These are phyloP conservation scores for Citeromyces hawaiiensis DNA, from an alignment of 1,139 yeast genomes.

Conservation along the genomic window DNA sequence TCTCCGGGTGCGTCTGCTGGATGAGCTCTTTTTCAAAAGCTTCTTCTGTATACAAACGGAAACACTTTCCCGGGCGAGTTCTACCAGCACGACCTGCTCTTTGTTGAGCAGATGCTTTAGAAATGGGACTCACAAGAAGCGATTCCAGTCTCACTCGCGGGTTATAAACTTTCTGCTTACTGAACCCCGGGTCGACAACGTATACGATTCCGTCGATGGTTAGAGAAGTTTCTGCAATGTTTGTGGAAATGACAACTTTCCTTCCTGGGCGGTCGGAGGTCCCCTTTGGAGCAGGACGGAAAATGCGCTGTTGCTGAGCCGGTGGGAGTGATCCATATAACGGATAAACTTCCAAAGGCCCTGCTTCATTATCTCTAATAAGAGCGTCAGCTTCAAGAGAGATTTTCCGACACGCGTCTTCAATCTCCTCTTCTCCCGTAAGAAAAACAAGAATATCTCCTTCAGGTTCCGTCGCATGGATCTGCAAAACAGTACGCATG, in stretches of 20 bases:
- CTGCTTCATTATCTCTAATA: conserved; percentile 77
- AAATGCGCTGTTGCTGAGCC: conserved; percentile 83
- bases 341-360: conserved; percentile 84
- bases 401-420: conserved; percentile 87
- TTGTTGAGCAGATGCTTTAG: conserved; percentile 96
- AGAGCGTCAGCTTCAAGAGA: conserved; percentile 81
- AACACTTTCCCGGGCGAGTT: conserved; percentile 97
- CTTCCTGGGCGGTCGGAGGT: conserved; percentile 75
- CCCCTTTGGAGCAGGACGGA: conserved; percentile 75
- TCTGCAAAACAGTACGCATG: conserved; percentile 85
- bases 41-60: conserved; percentile 90
- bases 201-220: conserved; percentile 96
- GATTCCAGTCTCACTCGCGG: conserved; percentile 96
- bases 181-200: conserved; percentile 95
- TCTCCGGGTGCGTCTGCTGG: conserved; percentile 94
- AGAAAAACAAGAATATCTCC: conserved; percentile 85
- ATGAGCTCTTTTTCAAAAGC: conserved; percentile 90
- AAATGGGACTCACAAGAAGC: conserved; percentile 85
- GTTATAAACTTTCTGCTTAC: conserved; percentile 92
- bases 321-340: conserved; percentile 95
- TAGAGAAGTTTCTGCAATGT: conserved; percentile 94
- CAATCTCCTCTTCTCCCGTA: conserved; percentile 98
- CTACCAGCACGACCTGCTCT: conserved; percentile 99
- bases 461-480: conserved; percentile 90
- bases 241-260: conserved; percentile 87